Base-by-base conservation (phyloP, 2,329 filamentous ascomycete genomes). In the Paraphoma chrysanthemicola region DNA sequence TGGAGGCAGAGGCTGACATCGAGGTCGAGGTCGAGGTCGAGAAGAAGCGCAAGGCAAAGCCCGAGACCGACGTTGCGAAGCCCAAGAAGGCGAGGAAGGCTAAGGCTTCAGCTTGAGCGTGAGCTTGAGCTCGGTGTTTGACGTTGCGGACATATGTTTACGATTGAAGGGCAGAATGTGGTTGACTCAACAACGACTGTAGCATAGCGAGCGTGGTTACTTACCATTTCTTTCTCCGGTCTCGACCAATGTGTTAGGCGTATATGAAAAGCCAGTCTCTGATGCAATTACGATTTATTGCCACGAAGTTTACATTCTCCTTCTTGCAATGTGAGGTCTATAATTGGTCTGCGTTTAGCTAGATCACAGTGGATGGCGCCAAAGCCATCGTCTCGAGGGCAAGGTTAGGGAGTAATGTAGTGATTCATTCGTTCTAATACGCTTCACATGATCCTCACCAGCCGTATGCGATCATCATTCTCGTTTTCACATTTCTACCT, bases 81-180 rank as follows among this genome's bases (percentile, higher is more conserved):
- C 45, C 63, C 1, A 70, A 69, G 63, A 72, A 73, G 53, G 58
- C 65, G 8, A 73, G 68, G 63, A 71, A 71, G 55, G 56, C 53
- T 7, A 70, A 71, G 52, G 65, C 64, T 48, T 67, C 44, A 62
- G 33, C 28, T 29, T 41, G 12, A 39, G 4, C 23, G 23, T 23
- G 23, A 23, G 23, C 23, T 23, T 23, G 23, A 23, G 23, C 5
- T 23, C 3, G 23, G 23, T 23, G 23, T 23, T 23, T 23, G 23
- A 23, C 3, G 3, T 23, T 23, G 23, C 23, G 5, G 23, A 23
- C 23, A 23, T 23, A 5, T 23, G 23, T 23, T 23, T 23, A 23
- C 23, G 23, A 23, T 23, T 23, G 23, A 23, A 5, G 23, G 23
- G 23, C 23, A 23, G 23, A 23, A 23, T 23, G 23, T 23, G 3